Conservation (phyloP, 371 early-diverging fungal species). For the Mucor racemosus region DNA sequence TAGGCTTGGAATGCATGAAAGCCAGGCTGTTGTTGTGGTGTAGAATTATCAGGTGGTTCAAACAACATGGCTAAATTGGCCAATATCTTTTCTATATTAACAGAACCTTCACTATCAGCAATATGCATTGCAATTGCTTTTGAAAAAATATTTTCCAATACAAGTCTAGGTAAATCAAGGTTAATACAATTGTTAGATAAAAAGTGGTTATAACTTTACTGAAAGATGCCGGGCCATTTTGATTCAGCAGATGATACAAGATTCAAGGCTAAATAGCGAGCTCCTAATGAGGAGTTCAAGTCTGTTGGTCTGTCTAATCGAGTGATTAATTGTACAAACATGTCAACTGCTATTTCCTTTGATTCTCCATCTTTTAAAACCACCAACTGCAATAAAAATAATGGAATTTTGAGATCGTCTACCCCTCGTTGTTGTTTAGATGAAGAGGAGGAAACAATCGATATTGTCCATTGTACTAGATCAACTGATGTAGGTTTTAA, state of each 20-base stretch:
- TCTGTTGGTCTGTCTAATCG: slow-evolving; percentile 21
- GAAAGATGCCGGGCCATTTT: slow-evolving; percentile 47
- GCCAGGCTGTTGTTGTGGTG: slow-evolving; percentile 15
- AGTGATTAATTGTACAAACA: slow-evolving; percentile 42
- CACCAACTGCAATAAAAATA: slow-evolving; percentile 39
- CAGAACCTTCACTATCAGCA: slow-evolving; percentile 40
- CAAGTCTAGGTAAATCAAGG: slow-evolving; percentile 17
- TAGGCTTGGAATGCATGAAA: slow-evolving; percentile 42
- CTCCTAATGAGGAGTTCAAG: slow-evolving; percentile 18
- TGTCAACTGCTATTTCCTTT: slow-evolving; percentile 27
- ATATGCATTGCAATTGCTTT: slow-evolving; percentile 51
- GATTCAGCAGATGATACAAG: slow-evolving; percentile 39
- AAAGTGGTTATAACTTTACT: slow-evolving; percentile 23
- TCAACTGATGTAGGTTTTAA: slow-evolving; percentile 44
- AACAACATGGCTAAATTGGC: slow-evolving; percentile 44
- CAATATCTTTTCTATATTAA: slow-evolving; percentile 44
- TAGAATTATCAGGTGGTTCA: slow-evolving; percentile 18
- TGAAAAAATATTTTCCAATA: slow-evolving; percentile 43
- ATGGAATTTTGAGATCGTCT: slow-evolving; percentile 42
- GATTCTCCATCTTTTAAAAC: slow-evolving; percentile 24
- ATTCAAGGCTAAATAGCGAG: slow-evolving; percentile 37
- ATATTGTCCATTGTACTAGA: slow-evolving; percentile 41
- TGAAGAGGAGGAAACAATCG: slow-evolving; percentile 3
- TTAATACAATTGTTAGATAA: neutral
- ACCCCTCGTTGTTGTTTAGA: slow-evolving; percentile 13